phyloP scores from a whole-genome alignment of 2,329 filamentous ascomycete species.

The Cladosporium halotolerans region DNA sequence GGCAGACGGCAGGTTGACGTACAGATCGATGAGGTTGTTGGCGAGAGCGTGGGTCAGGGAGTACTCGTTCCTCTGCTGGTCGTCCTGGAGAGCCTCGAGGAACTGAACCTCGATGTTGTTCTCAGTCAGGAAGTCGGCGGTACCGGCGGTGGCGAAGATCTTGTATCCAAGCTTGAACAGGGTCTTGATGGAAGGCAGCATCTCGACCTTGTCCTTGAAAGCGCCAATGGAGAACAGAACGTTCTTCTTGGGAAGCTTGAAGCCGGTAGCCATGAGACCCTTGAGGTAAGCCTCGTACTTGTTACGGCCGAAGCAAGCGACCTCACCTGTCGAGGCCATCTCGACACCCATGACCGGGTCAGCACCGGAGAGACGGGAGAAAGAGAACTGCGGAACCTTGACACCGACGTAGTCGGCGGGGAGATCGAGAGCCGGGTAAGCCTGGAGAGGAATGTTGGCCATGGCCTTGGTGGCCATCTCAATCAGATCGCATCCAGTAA shows the following conservation, averaged over 20 bases:
- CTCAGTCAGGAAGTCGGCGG: constrained; percentile 91
- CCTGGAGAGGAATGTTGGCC: constrained; percentile 72
- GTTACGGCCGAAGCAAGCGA: constrained; percentile 90
- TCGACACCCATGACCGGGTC: constrained; percentile 96
- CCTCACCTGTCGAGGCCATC: constrained; percentile 98
- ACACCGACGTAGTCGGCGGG: constrained; percentile 82
- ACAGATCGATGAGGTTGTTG: constrained; percentile 96
- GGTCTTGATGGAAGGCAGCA: constrained; percentile 87
- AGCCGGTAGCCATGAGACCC: constrained; percentile 89
- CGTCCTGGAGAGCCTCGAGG: constrained; percentile 73
- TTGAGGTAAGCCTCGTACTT: constrained; percentile 99
- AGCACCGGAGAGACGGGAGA: constrained; percentile 91
- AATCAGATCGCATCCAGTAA: constrained; percentile 95
- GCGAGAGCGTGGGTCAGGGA: constrained; percentile 93
- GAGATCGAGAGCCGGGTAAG: constrained; percentile 73
- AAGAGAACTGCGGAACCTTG: constrained; percentile 98
- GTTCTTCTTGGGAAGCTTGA: constrained; percentile 93
- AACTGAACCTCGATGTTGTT: constrained; percentile 90
- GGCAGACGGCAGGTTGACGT: constrained; percentile 98
- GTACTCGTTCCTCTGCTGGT: constrained; percentile 89
- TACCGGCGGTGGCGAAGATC: constrained; percentile 91
- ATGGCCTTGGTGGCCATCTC: constrained; percentile 99
- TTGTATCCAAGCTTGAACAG: constrained; percentile 89
- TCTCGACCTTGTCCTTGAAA: constrained; percentile 96
- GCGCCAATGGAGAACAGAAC: constrained; percentile 92